Evolutionary conservation across 2,329 filamentous ascomycete genomes (phyloP).

Genomic region (Ophiocordyceps robertsii): DNA sequence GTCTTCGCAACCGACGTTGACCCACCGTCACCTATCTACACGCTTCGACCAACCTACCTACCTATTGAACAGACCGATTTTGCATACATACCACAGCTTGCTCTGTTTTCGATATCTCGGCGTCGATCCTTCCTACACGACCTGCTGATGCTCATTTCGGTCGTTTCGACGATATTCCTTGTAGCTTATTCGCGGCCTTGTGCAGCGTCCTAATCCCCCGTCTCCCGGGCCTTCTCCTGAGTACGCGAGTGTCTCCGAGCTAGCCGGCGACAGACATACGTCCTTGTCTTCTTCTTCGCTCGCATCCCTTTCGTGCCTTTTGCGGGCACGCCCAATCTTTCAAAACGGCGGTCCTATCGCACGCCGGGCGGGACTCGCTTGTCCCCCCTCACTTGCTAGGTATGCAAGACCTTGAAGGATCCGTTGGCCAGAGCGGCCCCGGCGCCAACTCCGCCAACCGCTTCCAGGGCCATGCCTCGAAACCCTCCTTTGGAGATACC

Average conservation of each 20-base stretch:
- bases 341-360: constrained; percentile 75
- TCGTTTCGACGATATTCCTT: neutral
- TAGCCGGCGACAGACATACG: neutral
- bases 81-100: too few relatives aligned
- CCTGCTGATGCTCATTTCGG: neutral
- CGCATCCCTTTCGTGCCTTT: constrained; percentile 29
- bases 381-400: constrained; percentile 76
- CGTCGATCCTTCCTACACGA: neutral
- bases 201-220: neutral
- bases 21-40: too few relatives aligned
- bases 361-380: constrained; percentile 67
- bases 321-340: constrained; percentile 42
- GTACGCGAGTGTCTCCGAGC: constrained; percentile 1
- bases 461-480: constrained; percentile 59
- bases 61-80: too few relatives aligned
- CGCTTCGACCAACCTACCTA: too few relatives aligned
- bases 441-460: constrained; percentile 40
- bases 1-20: too few relatives aligned
- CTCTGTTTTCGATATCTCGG: neutral
- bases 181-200: neutral
- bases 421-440: constrained; percentile 29
- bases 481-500: constrained; percentile 71
- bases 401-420: constrained; percentile 78
- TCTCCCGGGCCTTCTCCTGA: constrained; percentile 1
- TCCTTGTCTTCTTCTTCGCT: neutral